Base-by-base conservation (phyloP, 306 rosid species). In the Fagus crenata region DNA sequence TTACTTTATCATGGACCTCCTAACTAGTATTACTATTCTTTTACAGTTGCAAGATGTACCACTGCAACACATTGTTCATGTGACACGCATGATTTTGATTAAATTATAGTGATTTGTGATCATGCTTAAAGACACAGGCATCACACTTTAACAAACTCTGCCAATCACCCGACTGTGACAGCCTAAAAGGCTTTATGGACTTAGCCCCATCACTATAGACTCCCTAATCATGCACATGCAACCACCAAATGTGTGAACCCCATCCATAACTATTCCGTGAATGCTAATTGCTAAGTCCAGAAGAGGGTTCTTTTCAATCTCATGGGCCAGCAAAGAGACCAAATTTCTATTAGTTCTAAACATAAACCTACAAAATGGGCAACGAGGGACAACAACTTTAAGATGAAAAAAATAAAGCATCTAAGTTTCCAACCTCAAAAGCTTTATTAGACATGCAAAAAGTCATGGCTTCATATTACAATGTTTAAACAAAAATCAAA, bases 401-500 rank as follows among this genome's bases (percentile, higher is more conserved):
- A 69, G 71, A 43, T 65, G 43, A 70, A 79, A 72, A 22, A 22
- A 22, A 22, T 22, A 22, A 22, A 69, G 77, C 53, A 51, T 11
- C 12, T 51, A 33, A 14, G 18, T 15, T 12, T 5, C 59, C 56
- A 7, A 71, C 49, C 73, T 55, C 33, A 22, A 65, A 15, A 37
- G 4, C 63, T 69, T 49, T 33, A 8, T n/a, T 71, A 49, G 11
- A 28, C 8, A 40, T 2, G 33, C 22, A 56, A 61, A 33, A 33
- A 33, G 42, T 15, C 22, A 12, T 39, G 33, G 28, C 28, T 22
- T 22, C 28, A n/a, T 7, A 7, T 37, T 41, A 72, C 67, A 41
- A 17, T 35, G 72, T 17, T 64, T 61, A 74, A 59, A 18, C 43
- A 58, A 67, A 59, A 75, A 63, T 71, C 59, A 51, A 73, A 78